Percentiles rank a stretch among this genome's conserved stretches.
Conservation (phyloP, 176 grass and related monocot genomes). For the Zea mays region Zm-B73-REFERENCE-NAM-5.0 NC_050102.1:5282501-5283000, state of each 20-base stretch:
- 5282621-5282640: no score
- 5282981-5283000: conserved; percentile 39
- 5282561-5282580: no score
- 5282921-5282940: conserved; percentile 16
- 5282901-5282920: neutral
- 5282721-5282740: neutral
- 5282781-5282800: conserved; percentile 16
- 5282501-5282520: no score
- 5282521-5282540: no score
- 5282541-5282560: no score
- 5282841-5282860: neutral
- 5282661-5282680: no score
- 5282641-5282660: no score
- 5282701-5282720: conserved; percentile 4
- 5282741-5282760: conserved; percentile 6
- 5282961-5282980: conserved; percentile 6
- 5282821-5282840: conserved; percentile 10
- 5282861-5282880: conserved; percentile 29
- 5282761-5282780: neutral
- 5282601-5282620: no score
- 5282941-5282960: neutral
- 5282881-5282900: conserved; percentile 17
- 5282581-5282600: no score
- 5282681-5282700: conserved; percentile 19
- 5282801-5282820: conserved; percentile 1